Evolutionary conservation across 805 yeast genomes (phyloP).

Genomic region (Debaryomyces prosopidis): DNA sequence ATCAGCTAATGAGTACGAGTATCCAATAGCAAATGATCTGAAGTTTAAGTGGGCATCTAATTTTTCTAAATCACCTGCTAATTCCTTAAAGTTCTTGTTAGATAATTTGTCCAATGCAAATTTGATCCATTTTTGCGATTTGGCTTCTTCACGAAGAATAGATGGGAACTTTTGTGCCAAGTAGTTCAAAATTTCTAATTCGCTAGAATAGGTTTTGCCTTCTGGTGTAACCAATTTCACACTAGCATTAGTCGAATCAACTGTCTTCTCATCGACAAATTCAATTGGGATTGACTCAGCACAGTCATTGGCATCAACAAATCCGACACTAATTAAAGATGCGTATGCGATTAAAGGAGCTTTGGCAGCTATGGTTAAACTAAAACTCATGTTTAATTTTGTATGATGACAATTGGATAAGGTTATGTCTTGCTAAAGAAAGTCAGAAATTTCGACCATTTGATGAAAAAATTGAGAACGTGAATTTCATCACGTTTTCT

Average conservation of each 20-base stretch:
- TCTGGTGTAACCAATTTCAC: constrained; percentile 44
- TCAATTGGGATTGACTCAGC: constrained; percentile 57
- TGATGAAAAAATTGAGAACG: not conserved
- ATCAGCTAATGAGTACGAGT: constrained; percentile 73
- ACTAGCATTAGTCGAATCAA: constrained; percentile 43
- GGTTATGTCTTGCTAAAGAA: too few relatives aligned
- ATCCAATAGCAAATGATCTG: constrained; percentile 76
- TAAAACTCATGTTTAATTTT: constrained; percentile 36
- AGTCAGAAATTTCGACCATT: not conserved
- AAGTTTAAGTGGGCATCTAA: constrained; percentile 82
- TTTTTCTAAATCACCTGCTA: constrained; percentile 73
- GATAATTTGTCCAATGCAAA: constrained; percentile 68
- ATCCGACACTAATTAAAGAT: constrained; percentile 73
- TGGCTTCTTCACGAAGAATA: constrained; percentile 34
- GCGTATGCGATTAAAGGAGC: constrained; percentile 83
- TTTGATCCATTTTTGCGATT: constrained; percentile 62
- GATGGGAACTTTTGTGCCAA: constrained; percentile 57
- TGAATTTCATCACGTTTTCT: not conserved
- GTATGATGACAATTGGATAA: not conserved
- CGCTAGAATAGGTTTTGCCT: constrained; percentile 44
- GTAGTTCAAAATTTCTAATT: constrained; percentile 46
- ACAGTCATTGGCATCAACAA: constrained; percentile 52
- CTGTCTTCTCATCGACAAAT: constrained; percentile 67
- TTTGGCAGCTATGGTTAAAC: constrained; percentile 76
- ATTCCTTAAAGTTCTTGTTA: constrained; percentile 85